Evolutionary conservation across 2,329 filamentous ascomycete species (phyloP).

Genomic region (Epichloe festucae): DNA sequence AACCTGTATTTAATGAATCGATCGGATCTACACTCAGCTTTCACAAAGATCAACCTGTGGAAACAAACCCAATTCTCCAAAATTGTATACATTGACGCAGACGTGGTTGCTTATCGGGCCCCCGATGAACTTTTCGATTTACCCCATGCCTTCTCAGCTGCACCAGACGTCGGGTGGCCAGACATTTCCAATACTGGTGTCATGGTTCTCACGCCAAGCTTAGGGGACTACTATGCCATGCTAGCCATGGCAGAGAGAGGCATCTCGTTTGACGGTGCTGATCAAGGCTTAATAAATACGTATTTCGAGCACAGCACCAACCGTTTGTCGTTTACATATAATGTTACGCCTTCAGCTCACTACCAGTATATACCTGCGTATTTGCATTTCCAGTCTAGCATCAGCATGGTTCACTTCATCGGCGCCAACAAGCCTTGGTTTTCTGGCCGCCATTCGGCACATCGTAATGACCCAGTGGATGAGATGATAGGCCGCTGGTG

Average conservation of each 20-base stretch:
- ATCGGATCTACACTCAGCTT: constrained; percentile 77
- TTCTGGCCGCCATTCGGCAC: constrained; percentile 41
- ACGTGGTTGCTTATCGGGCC: constrained; percentile 79
- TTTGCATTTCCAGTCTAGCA: constrained; percentile 78
- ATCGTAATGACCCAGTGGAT: constrained; percentile 54
- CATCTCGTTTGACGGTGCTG: constrained; percentile 91
- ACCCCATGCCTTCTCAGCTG: constrained; percentile 49
- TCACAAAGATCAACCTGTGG: constrained; percentile 96
- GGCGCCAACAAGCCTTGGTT: constrained; percentile 84
- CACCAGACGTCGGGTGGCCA: constrained; percentile 94
- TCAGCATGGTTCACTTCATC: constrained; percentile 91
- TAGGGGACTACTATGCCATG: constrained; percentile 82
- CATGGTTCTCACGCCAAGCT: constrained; percentile 77
- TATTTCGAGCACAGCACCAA: constrained; percentile 78
- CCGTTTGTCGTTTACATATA: constrained; percentile 87
- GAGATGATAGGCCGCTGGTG: constrained; percentile 86
- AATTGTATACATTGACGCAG: constrained; percentile 90
- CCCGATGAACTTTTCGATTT: constrained; percentile 83
- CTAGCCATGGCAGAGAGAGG: constrained; percentile 71
- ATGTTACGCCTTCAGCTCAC: constrained; percentile 89
- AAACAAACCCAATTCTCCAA: constrained; percentile 78
- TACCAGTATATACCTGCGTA: constrained; percentile 98
- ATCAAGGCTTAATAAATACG: constrained; percentile 91
- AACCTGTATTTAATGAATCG: constrained; percentile 91
- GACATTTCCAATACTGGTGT: constrained; percentile 97